Evolutionary conservation across 2,329 filamentous ascomycete genomes (phyloP).

Genomic region (Apiospora malaysiana): DNA sequence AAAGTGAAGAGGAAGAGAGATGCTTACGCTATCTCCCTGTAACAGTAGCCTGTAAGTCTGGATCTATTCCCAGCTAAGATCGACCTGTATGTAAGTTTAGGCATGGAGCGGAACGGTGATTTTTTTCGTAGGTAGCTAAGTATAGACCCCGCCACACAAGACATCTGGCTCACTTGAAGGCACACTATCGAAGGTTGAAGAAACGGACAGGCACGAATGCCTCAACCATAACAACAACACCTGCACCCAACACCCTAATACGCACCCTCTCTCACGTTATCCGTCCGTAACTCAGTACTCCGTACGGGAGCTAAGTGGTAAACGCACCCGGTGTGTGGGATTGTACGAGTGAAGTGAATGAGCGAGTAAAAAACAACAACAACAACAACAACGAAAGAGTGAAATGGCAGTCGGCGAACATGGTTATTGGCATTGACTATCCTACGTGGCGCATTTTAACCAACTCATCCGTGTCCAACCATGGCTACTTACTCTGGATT

Average conservation of each 20-base stretch:
- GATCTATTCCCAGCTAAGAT: background rate
- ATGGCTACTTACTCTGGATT: background rate
- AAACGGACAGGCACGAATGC: slow-evolving; percentile 21
- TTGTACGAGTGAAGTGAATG: background rate
- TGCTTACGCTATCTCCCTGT: background rate
- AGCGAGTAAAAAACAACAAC: too few relatives aligned
- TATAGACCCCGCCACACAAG: background rate
- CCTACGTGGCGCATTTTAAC: slow-evolving; percentile 37
- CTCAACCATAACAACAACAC: background rate
- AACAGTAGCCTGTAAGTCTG: background rate
- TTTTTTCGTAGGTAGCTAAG: too few relatives aligned
- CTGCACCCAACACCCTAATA: background rate
- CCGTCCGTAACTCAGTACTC: too few relatives aligned
- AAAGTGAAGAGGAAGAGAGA: background rate
- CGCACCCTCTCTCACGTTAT: background rate
- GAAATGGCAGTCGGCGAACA: background rate
- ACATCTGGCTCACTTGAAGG: slow-evolving; percentile 5
- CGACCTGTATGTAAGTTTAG: background rate
- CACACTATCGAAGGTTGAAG: background rate
- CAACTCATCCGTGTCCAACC: slow-evolving; percentile 31
- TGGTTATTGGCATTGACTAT: slow-evolving; percentile 23
- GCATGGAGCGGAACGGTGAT: background rate
- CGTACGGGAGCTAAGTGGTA: background rate
- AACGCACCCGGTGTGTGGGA: background rate
- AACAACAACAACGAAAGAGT: too few relatives aligned